These are phyloP conservation scores for Huntiella omanensis DNA, from an alignment of 2,329 filamentous ascomycete genomes.

Conservation along the genomic window DNA sequence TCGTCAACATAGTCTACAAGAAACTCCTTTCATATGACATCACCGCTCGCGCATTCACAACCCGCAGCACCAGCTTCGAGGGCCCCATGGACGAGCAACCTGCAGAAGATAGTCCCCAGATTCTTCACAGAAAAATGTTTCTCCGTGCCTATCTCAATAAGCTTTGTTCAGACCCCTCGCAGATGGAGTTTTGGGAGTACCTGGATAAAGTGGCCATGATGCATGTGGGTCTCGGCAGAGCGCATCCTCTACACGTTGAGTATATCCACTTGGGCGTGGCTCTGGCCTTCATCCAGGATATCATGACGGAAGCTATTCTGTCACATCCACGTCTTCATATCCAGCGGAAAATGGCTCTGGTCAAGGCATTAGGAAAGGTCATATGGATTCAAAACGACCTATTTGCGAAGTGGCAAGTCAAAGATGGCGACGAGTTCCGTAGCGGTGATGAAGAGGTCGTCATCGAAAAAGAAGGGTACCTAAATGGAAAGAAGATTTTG, in stretches of 20 bases:
- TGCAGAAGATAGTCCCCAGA: slow-evolving; percentile 53
- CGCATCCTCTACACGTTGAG: slow-evolving; percentile 58
- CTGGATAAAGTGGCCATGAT: slow-evolving; percentile 72
- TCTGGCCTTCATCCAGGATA: slow-evolving; percentile 58
- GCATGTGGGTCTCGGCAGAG: slow-evolving; percentile 59
- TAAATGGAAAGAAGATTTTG: slow-evolving; percentile 43
- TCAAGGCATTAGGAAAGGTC: slow-evolving; percentile 62
- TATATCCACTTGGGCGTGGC: slow-evolving; percentile 61
- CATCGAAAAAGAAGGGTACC: slow-evolving; percentile 42
- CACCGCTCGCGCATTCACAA: slow-evolving; percentile 58
- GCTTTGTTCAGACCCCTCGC: slow-evolving; percentile 54
- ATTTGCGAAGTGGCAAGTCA: slow-evolving; percentile 63
- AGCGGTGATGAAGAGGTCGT: slow-evolving; percentile 26
- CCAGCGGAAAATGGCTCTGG: slow-evolving; percentile 49
- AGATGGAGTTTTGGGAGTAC: slow-evolving; percentile 68
- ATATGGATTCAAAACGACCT: slow-evolving; percentile 82
- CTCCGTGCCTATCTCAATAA: slow-evolving; percentile 55
- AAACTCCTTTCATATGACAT: slow-evolving; percentile 69
- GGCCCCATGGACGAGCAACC: slow-evolving; percentile 45
- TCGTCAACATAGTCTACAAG: slow-evolving; percentile 71
- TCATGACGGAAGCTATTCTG: slow-evolving; percentile 58
- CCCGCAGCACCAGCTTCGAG: slow-evolving; percentile 42
- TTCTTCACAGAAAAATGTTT: slow-evolving; percentile 62
- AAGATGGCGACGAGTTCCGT: slow-evolving; percentile 44
- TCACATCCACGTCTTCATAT: slow-evolving; percentile 49